Base-by-base conservation (phyloP, 345 rosid genomes). In the Eucalyptus globulus region DNA sequence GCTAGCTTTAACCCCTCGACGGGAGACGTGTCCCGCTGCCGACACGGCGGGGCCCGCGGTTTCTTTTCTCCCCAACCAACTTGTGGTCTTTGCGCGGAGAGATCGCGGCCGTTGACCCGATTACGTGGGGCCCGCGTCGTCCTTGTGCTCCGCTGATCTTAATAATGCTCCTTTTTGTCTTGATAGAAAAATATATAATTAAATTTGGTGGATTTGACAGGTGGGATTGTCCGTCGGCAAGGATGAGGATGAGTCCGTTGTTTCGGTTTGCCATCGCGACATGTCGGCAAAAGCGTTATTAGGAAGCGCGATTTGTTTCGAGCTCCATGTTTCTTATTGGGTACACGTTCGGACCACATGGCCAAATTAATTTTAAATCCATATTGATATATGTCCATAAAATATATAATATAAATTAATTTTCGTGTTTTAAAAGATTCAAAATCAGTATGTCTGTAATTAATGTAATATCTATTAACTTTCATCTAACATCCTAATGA, bases 401-500 rank as follows among this genome's bases (percentile, higher is more conserved):
- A 53, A 4, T 56, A 56, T 56, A 24, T 56, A 21, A 56, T 24
- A 56, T 43, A n/a, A n/a, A n/a, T n/a, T n/a, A n/a, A n/a, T n/a
- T n/a, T n/a, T n/a, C n/a, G n/a, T n/a, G n/a, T n/a, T n/a, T n/a
- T n/a, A n/a, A n/a, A n/a, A n/a, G n/a, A n/a, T n/a, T n/a, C n/a
- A n/a, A n/a, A n/a, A n/a, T n/a, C n/a, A n/a, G n/a, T n/a, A n/a
- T n/a, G n/a, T n/a, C n/a, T n/a, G n/a, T n/a, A 24, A 56, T 56
- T 8, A 56, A 56, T 24, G 0, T 24, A 24, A 11, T 0, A 9
- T 24, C 0, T 4, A 1, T 24, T 24, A 56, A 11, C 0, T 56
- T 22, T 2, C 3, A 10, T 10, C 13, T 0, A 24, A 1, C 2
- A 10, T 56, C 29, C 3, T 24, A 9, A 24, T 56, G 0, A 22